Evolutionary conservation across 108 stramenopile species (phyloP).

Genomic region (Skeletonema marinoi): DNA sequence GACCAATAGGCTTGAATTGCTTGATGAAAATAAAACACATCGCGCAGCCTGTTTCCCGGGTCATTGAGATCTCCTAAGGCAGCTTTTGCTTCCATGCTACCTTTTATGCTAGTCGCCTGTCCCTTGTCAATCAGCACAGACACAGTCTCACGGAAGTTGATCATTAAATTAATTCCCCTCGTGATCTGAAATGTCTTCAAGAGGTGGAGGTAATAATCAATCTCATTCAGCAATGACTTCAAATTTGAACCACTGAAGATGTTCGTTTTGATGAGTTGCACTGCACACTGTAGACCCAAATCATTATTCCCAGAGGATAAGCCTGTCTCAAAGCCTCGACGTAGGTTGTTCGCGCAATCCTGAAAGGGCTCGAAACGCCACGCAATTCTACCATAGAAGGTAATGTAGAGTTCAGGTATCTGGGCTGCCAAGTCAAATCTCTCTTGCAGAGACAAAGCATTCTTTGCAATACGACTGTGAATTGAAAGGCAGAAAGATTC

Average conservation of each 20-base stretch:
- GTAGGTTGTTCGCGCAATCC: neutral
- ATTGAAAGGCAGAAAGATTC: neutral
- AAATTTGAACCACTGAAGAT: conserved; percentile 17
- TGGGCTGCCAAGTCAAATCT: neutral
- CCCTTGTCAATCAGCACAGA: conserved; percentile 9
- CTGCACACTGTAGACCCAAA: neutral
- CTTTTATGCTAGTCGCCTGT: neutral
- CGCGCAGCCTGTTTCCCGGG: neutral
- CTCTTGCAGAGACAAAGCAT: neutral
- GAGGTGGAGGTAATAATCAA: conserved; percentile 27
- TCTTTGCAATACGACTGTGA: neutral
- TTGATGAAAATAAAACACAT: neutral
- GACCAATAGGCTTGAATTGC: conserved; percentile 13
- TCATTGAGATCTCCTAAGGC: neutral
- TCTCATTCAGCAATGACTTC: conserved; percentile 9
- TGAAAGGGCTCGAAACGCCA: neutral
- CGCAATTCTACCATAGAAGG: neutral
- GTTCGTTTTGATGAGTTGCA: neutral
- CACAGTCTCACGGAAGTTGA: conserved; percentile 23
- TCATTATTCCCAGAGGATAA: conserved; percentile 13
- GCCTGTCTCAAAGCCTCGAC: conserved; percentile 9
- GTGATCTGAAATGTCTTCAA: neutral
- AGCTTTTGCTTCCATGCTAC: neutral
- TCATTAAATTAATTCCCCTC: neutral
- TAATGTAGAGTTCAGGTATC: neutral